Evolutionary conservation across 257 asterid species (phyloP), one percentile per base, ranked within the genome.

Genomic region (Solanum neorickii): DNA sequence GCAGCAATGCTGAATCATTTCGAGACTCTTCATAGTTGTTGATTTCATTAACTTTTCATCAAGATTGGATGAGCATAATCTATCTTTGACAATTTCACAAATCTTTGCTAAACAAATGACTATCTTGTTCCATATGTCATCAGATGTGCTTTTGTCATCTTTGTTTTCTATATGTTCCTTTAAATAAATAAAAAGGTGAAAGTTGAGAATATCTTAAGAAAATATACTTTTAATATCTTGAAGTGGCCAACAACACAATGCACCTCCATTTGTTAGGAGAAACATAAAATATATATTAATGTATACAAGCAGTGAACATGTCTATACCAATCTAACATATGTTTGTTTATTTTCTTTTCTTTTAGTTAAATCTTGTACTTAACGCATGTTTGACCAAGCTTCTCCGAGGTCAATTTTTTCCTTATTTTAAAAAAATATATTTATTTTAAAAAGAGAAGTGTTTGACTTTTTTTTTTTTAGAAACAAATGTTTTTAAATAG

Each of bases 31-130:
- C 88, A 93, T 97, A 85, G 98, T 98, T 91, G 95, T 93, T 86
- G 96, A 91, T 92, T 97, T 97, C 90, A 91, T 94, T 90, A 95
- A 95, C 93, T 99, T 89, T 88, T 95, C 99, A 88, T 94, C 96
- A 90, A 76, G 62, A n/a, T n/a, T 76, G 8, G 21, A 42, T 76
- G 37, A n/a, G 60, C 83, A 76, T 66, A 10, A 69, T 66, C 23
- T 69, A 78, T 35, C 25, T 27, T 44, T 42, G 2, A 37, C 41
- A 41, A 78, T 46, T 46, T 25, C 31, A 29, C 31, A 5, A 78
- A 78, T 44, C 39, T 9, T 15, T 25, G 65, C 9, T 25, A 41
- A 60, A 46, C 65, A 3, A 46, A 46, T 9, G 39, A 14, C 83
- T 77, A 2, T 44, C 25, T 78, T 15, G 25, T 78, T n/a, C 2